These are phyloP conservation scores for Fusarium chaquense DNA, from an alignment of 2,329 filamentous ascomycete species.

Conservation along the genomic window DNA sequence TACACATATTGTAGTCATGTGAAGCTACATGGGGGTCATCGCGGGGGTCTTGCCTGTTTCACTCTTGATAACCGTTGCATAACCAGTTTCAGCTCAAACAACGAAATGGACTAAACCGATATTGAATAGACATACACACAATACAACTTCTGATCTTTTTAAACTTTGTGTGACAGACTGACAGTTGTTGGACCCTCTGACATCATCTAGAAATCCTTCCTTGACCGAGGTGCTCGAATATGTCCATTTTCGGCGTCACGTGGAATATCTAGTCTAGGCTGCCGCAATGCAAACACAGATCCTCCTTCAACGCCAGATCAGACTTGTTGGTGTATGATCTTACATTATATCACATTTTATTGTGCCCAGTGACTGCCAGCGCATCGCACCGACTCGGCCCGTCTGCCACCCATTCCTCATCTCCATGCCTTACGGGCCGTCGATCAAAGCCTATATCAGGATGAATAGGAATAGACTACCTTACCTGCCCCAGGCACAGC, in stretches of 20 bases:
- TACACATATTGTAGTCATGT: conserved; percentile 11
- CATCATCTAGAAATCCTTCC: conserved; percentile 26
- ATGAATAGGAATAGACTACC: conserved; percentile 13
- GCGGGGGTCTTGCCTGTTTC: conserved; percentile 1
- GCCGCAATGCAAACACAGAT: background rate
- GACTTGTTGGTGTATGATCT: conserved; percentile 10
- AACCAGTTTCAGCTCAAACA: conserved; percentile 20
- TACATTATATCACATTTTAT: conserved; percentile 23
- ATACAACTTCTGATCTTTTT: background rate
- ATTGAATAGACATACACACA: background rate
- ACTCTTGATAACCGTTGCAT: conserved; percentile 4
- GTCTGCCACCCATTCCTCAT: conserved; percentile 20
- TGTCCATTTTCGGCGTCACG: conserved; percentile 25
- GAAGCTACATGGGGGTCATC: conserved; percentile 3
- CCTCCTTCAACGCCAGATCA: background rate
- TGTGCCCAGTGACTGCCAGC: conserved; percentile 23
- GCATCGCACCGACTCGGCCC: conserved; percentile 25
- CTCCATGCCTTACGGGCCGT: conserved; percentile 25
- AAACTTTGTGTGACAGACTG: background rate
- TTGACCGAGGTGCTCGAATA: conserved; percentile 6
- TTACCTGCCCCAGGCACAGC: conserved; percentile 21
- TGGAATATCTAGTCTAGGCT: conserved; percentile 18
- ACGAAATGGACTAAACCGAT: background rate
- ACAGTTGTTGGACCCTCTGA: background rate
- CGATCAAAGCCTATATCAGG: conserved; percentile 31